A percentile compares a stretch with the other conserved stretches of the same genome.
Evolutionary conservation across 2,329 filamentous ascomycete genomes (phyloP).

Genomic region (Fusarium sacchari): DNA sequence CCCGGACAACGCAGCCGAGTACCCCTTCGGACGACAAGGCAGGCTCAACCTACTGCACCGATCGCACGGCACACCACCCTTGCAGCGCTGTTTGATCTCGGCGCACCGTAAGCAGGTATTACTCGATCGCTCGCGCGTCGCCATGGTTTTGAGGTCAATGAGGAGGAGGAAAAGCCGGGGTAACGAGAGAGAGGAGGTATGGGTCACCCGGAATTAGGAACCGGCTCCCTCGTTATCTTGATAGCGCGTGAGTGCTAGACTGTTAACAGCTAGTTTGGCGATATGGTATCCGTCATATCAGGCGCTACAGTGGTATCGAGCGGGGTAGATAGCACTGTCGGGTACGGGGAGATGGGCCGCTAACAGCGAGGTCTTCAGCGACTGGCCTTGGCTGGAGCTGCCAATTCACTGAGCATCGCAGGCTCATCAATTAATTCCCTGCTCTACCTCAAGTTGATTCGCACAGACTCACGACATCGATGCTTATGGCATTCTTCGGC

Average conservation of each 20-base stretch:
- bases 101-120: conserved; percentile 1
- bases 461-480: not conserved
- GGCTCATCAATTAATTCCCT: not conserved
- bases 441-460: not conserved
- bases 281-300: not conserved
- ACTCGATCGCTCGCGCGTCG: not conserved
- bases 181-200: not conserved
- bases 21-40: not conserved
- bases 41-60: not conserved
- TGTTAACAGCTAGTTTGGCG: not conserved
- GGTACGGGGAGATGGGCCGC: not conserved
- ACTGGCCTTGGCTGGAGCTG: not conserved
- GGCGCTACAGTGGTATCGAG: not conserved
- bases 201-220: conserved; percentile 1
- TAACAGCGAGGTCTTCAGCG: not conserved
- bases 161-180: not conserved
- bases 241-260: not conserved
- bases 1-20: not conserved
- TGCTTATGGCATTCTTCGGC: rapidly evolving
- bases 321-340: not conserved
- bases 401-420: not conserved
- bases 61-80: not conserved
- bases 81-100: conserved; percentile 7
- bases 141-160: not conserved
- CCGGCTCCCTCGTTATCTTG: conserved; percentile 7